Percentiles rank a stretch among this genome's conserved stretches.
Evolutionary conservation across 148 eudicot genomes (phyloP).

Genomic region (Rhododendron ovatum): DNA sequence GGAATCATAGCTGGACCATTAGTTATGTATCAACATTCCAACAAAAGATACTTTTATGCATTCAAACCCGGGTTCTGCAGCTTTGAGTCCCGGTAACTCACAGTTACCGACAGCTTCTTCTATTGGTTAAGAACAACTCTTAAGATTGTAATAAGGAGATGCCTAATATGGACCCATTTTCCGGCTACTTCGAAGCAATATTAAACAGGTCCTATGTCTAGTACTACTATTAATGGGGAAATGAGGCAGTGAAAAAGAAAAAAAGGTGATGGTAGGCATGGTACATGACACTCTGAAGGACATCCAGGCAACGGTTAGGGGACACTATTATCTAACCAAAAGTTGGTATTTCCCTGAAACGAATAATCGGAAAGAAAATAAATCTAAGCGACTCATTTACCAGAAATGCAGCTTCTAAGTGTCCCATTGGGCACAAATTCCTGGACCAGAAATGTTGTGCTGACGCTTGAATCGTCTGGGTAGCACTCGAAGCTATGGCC

Average conservation of each 20-base stretch:
- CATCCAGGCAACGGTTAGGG: too few relatives aligned
- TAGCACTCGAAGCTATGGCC: slow-evolving; percentile 78
- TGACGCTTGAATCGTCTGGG: slow-evolving; percentile 54
- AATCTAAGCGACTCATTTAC: slow-evolving; percentile 22
- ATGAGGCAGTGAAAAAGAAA: not conserved
- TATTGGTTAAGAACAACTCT: not conserved
- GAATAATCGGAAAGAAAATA: not conserved
- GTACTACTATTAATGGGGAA: too few relatives aligned
- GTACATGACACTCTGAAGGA: not conserved
- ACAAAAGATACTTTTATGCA: not conserved
- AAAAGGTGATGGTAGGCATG: too few relatives aligned
- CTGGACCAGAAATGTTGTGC: slow-evolving; percentile 48
- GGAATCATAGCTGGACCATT: not conserved
- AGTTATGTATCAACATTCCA: not conserved
- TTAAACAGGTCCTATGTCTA: not conserved
- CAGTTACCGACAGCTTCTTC: not conserved
- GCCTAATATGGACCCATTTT: not conserved
- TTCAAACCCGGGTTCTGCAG: not conserved
- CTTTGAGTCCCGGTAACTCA: not conserved
- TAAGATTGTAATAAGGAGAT: not conserved
- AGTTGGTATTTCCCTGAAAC: not conserved
- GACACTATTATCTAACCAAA: not conserved
- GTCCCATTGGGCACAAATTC: slow-evolving; percentile 70
- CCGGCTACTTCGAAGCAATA: not conserved
- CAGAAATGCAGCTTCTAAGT: slow-evolving; percentile 49